A percentile compares a stretch with the other conserved stretches of the same genome.
These are phyloP conservation scores for Oryza officinalis DNA, from an alignment of 176 grass and related monocot species.

Conservation along the genomic window DNA sequence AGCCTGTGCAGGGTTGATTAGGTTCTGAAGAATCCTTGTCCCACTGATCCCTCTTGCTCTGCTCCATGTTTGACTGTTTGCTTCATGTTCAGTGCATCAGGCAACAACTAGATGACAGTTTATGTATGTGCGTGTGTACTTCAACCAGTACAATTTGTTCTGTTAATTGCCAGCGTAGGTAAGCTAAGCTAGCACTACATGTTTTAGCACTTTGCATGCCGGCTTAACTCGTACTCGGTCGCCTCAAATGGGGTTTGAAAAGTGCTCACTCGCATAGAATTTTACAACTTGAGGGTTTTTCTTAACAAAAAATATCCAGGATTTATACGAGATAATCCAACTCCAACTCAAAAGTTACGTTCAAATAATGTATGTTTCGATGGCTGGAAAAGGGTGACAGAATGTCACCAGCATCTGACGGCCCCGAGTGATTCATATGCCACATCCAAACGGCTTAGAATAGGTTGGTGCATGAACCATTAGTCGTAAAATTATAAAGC, in stretches of 20 bases:
- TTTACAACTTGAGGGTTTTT: background rate
- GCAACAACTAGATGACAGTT: background rate
- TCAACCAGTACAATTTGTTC: background rate
- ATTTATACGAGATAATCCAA: background rate
- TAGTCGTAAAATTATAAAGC: no score
- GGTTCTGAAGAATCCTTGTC: background rate
- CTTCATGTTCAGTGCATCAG: background rate
- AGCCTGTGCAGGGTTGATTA: conserved; percentile 8
- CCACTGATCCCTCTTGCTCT: background rate
- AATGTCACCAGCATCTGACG: background rate
- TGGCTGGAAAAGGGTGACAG: background rate
- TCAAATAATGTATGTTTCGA: background rate
- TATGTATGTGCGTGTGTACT: background rate
- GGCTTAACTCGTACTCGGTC: background rate
- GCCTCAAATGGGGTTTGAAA: background rate
- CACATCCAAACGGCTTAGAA: background rate
- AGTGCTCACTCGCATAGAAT: background rate
- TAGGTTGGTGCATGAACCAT: no score
- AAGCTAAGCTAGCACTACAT: background rate
- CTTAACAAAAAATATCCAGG: no score
- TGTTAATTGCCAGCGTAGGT: background rate
- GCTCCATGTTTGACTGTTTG: background rate
- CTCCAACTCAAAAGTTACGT: background rate
- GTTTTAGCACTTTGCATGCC: background rate
- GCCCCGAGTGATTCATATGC: background rate